Percentiles rank a stretch among this genome's conserved stretches.
Conservation (phyloP, 2,329 filamentous ascomycete species). For the Hymenoscyphus linearis region DNA sequence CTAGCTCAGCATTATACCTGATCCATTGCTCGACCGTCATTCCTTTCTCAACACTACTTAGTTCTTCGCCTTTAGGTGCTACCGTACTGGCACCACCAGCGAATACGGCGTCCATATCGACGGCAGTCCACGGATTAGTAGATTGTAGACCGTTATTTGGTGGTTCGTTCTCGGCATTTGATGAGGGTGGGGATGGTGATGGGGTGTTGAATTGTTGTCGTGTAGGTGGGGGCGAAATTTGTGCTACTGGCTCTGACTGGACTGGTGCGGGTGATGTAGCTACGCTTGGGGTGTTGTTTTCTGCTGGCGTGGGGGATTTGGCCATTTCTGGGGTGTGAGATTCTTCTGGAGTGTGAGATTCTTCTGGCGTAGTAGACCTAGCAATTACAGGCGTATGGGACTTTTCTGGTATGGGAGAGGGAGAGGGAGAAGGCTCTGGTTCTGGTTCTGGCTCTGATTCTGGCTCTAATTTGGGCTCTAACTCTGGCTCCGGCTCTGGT, state of each 20-base stretch:
- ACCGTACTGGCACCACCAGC: slow-evolving; percentile 32
- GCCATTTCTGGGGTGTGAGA: neutral
- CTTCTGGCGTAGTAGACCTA: neutral
- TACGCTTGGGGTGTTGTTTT: slow-evolving; percentile 22
- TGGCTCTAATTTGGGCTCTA: neutral
- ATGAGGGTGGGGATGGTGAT: slow-evolving; percentile 65
- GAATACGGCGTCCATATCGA: slow-evolving; percentile 72
- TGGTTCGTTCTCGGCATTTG: slow-evolving; percentile 74
- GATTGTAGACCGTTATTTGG: slow-evolving; percentile 57
- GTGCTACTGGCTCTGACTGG: slow-evolving; percentile 11
- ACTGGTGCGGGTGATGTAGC: slow-evolving; percentile 17
- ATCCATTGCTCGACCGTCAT: slow-evolving; percentile 98
- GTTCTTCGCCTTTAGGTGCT: slow-evolving; percentile 44
- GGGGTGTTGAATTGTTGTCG: neutral
- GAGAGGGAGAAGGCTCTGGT: neutral
- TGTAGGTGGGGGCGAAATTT: slow-evolving; percentile 16
- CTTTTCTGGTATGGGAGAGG: neutral
- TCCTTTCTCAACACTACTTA: slow-evolving; percentile 72
- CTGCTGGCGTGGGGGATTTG: slow-evolving; percentile 21
- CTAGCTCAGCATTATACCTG: slow-evolving; percentile 69
- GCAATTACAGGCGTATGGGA: neutral
- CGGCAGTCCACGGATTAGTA: slow-evolving; percentile 60
- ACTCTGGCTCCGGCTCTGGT: neutral
- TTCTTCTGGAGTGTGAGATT: neutral
- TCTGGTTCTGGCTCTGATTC: neutral